Conservation (phyloP, 2,329 filamentous ascomycete genomes). For the Trichoderma sp. region DNA sequence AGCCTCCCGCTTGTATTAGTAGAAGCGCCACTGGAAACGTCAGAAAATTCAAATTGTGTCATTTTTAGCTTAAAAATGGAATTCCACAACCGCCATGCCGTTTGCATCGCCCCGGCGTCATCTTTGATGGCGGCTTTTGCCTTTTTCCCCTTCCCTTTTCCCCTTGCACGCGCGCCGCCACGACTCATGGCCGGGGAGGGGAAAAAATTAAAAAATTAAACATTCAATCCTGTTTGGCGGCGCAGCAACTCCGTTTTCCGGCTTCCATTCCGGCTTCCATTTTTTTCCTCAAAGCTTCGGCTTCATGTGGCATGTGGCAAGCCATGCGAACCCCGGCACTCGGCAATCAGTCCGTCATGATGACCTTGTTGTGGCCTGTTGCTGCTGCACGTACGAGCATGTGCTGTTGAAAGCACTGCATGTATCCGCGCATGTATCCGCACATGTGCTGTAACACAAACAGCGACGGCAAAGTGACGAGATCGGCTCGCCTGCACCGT, state of each 20-base stretch:
- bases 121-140: conserved; percentile 6
- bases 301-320: conserved; percentile 5
- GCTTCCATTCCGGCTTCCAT: conserved; percentile 17
- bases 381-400: not conserved
- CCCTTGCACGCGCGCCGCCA: conserved; percentile 5
- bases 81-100: not conserved
- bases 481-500: conserved; percentile 10
- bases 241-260: conserved; percentile 15
- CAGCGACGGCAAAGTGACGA: not conserved
- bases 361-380: conserved; percentile 5
- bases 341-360: not conserved
- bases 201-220: too few species aligned
- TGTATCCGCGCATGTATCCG: too few species aligned
- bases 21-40: not conserved
- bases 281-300: not conserved
- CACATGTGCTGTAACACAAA: too few species aligned
- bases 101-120: conserved; percentile 8
- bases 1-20: not conserved
- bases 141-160: not conserved
- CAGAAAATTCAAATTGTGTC: not conserved
- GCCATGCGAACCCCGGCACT: not conserved
- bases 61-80: not conserved
- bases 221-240: not conserved
- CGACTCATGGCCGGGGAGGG: conserved; percentile 17
- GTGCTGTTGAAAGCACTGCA: not conserved